Percentiles rank a stretch among this genome's conserved stretches.
Conservation (phyloP, 768 basidiomycete species). For the Agrocybe chaxingu region DNA sequence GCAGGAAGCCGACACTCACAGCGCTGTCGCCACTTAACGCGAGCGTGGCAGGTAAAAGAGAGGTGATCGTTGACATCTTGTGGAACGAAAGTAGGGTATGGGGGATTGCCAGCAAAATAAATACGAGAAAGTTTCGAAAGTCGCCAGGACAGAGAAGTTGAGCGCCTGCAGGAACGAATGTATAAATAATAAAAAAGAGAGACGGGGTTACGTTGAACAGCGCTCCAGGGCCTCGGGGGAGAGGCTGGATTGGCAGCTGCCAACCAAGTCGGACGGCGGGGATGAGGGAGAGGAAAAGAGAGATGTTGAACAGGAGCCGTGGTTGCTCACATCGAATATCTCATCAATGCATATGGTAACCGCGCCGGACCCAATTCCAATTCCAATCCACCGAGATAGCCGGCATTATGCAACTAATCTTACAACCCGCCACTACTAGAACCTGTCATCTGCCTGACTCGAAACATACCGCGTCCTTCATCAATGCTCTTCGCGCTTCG, state of each 20-base stretch:
- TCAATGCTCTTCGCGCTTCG: slow-evolving; percentile 59
- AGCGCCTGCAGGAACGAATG: slow-evolving; percentile 4
- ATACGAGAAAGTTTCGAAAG: slow-evolving; percentile 6
- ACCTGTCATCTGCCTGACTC: slow-evolving; percentile 79
- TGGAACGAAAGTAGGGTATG: background rate
- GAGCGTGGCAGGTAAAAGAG: slow-evolving; percentile 20
- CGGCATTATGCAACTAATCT: background rate
- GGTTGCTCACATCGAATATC: too few species aligned
- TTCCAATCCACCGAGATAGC: background rate
- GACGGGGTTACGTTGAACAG: slow-evolving; percentile 3
- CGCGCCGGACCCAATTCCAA: background rate
- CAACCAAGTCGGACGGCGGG: slow-evolving; percentile 9
- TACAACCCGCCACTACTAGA: slow-evolving; percentile 20
- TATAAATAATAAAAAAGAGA: slow-evolving; percentile 2
- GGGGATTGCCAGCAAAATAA: background rate
- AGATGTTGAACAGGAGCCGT: too few species aligned
- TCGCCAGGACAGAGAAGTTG: slow-evolving; percentile 16
- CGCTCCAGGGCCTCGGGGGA: background rate
- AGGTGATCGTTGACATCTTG: slow-evolving; percentile 10
- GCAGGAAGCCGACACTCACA: slow-evolving; percentile 29
- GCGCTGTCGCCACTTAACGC: slow-evolving; percentile 38
- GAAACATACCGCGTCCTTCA: slow-evolving; percentile 71
- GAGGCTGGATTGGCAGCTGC: background rate
- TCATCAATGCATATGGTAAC: too few species aligned
- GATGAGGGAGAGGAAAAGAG: background rate